A percentile compares a stretch with the other conserved stretches of the same genome.
These are phyloP conservation scores for Epichloe glyceriae DNA, from an alignment of 2,329 filamentous ascomycete genomes.

Conservation along the genomic window DNA sequence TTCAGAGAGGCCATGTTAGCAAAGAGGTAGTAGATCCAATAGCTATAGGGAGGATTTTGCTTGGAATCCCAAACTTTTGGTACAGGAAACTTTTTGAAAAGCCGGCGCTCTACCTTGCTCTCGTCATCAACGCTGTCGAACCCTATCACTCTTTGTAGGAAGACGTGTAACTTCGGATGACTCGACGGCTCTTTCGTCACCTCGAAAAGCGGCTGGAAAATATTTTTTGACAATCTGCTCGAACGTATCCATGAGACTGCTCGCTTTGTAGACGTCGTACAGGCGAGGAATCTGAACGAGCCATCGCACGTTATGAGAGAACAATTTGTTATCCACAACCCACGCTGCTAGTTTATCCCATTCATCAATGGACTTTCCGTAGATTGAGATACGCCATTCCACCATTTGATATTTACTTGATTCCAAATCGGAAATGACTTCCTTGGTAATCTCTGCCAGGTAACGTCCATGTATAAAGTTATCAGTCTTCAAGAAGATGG, in stretches of 20 bases:
- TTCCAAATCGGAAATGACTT: conserved; percentile 92
- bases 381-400: conserved; percentile 97
- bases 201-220: conserved; percentile 90
- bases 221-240: conserved; percentile 78
- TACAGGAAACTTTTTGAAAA: conserved; percentile 92
- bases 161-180: conserved; percentile 88
- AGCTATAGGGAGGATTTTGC: conserved; percentile 96
- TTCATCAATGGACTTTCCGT: conserved; percentile 81
- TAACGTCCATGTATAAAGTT: conserved; percentile 96
- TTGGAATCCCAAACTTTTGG: conserved; percentile 80
- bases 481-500: conserved; percentile 98
- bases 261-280: conserved; percentile 91
- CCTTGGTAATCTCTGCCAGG: conserved; percentile 92
- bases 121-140: conserved; percentile 98
- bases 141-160: conserved; percentile 87
- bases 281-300: conserved; percentile 88
- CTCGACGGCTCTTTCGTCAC: conserved; percentile 76
- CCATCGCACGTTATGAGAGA: conserved; percentile 96
- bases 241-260: conserved; percentile 73
- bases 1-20: conserved; percentile 91
- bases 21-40: conserved; percentile 97
- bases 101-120: conserved; percentile 84
- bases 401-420: conserved; percentile 99
- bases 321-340: conserved; percentile 96
- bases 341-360: conserved; percentile 97